phyloP scores from a whole-genome alignment of 1,284 basidiomycete species.

The Phellinidium pouzarii region DNA sequence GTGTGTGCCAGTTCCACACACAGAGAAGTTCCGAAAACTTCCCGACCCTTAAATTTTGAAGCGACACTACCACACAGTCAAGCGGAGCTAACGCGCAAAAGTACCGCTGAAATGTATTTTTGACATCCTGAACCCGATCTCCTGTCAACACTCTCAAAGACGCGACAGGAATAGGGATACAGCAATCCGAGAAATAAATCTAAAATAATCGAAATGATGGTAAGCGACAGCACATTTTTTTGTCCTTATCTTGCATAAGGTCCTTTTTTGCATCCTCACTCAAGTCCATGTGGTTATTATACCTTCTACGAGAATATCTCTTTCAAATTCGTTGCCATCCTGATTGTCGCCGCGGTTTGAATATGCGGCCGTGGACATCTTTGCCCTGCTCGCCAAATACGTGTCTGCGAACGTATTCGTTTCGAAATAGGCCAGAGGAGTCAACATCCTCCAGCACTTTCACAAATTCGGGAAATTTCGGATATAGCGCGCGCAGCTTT shows the following conservation, averaged over 20 bases:
- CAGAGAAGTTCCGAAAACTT: neutral
- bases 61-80: neutral
- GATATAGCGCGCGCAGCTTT: constrained; percentile 67
- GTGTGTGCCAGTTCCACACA: neutral
- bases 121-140: neutral
- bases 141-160: neutral
- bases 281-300: too few species aligned
- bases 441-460: constrained; percentile 68
- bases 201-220: neutral
- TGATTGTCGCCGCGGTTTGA: constrained; percentile 34
- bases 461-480: constrained; percentile 79
- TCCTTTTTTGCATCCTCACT: neutral
- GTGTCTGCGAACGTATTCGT: constrained; percentile 73
- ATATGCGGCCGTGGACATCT: constrained; percentile 45
- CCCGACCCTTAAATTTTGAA: neutral
- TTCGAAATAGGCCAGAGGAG: constrained; percentile 75
- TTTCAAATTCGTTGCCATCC: neutral
- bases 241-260: neutral
- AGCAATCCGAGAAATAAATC: neutral
- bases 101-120: neutral
- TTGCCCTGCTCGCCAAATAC: constrained; percentile 48
- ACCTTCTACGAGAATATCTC: neutral
- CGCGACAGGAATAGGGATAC: neutral
- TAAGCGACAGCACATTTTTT: neutral
- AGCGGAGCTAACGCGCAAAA: neutral